phyloP scores from a whole-genome alignment of 1,284 basidiomycete genomes.

The Boletus semigastroideus region DNA sequence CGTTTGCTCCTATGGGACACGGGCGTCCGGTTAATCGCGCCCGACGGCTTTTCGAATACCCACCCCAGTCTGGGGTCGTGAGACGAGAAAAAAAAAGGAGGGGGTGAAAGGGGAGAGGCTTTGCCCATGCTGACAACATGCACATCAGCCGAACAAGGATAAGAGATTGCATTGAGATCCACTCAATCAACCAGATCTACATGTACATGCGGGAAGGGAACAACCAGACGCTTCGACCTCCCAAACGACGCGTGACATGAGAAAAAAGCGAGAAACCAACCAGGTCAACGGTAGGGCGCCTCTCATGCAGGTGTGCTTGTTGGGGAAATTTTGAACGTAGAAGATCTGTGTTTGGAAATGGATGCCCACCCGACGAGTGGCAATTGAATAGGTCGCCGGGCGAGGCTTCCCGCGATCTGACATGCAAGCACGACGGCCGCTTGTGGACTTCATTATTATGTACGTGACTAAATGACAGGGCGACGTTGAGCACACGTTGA shows the following conservation, averaged over 20 bases:
- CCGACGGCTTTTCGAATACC: too few relatives aligned
- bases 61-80: too few relatives aligned
- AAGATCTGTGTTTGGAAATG: slow-evolving; percentile 7
- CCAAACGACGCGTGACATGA: slow-evolving; percentile 14
- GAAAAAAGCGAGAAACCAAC: slow-evolving; percentile 11
- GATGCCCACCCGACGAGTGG: neutral
- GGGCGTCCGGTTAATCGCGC: too few relatives aligned
- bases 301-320: neutral
- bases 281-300: neutral
- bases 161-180: neutral
- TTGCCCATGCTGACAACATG: neutral
- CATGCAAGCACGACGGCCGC: neutral
- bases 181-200: neutral
- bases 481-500: neutral
- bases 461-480: slow-evolving; percentile 19
- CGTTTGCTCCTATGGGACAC: too few relatives aligned
- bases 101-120: neutral
- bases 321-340: neutral
- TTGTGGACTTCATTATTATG: slow-evolving; percentile 12
- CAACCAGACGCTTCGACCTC: neutral
- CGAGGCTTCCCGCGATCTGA: slow-evolving; percentile 14
- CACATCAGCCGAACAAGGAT: neutral
- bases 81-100: neutral
- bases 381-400: slow-evolving; percentile 3
- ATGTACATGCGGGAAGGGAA: neutral